Conservation (phyloP, 257 asterid genomes). For the Ophiorrhiza pumila region DNA sequence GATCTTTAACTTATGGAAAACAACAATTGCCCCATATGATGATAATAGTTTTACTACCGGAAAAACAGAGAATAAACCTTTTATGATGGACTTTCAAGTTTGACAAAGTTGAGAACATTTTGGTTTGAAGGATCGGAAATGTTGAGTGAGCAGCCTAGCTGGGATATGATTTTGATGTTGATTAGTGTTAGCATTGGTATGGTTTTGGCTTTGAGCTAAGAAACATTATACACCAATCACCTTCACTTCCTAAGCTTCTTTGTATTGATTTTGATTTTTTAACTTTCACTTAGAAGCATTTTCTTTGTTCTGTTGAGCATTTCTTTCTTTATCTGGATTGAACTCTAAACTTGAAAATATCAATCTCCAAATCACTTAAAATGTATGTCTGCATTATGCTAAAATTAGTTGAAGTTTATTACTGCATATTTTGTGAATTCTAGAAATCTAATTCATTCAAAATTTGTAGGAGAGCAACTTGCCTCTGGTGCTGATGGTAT, state of each 20-base stretch:
- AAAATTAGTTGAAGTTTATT: not conserved
- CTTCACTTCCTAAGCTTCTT: not conserved
- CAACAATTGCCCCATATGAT: not conserved
- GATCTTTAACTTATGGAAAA: not conserved
- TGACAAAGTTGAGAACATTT: not conserved
- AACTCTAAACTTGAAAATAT: not conserved
- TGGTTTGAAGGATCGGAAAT: not conserved
- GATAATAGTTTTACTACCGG: not conserved
- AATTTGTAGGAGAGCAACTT: conserved; percentile 76
- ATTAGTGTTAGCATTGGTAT: not conserved
- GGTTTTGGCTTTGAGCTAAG: not conserved
- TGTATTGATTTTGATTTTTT: not conserved
- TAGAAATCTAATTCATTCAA: conserved; percentile 17
- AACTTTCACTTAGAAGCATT: not conserved
- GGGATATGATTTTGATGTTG: not conserved
- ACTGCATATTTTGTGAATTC: conserved; percentile 2
- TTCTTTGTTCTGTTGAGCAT: not conserved
- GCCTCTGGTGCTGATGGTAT: conserved; percentile 99
- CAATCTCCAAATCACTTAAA: not conserved
- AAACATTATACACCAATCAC: not conserved
- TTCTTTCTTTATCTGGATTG: not conserved
- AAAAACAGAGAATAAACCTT: not conserved
- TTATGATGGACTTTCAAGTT: not conserved
- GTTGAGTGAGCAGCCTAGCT: not conserved
- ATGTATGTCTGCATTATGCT: not conserved